Evolutionary conservation across 306 rosid genomes (phyloP).

Genomic region (Dicorynia guianensis): DNA sequence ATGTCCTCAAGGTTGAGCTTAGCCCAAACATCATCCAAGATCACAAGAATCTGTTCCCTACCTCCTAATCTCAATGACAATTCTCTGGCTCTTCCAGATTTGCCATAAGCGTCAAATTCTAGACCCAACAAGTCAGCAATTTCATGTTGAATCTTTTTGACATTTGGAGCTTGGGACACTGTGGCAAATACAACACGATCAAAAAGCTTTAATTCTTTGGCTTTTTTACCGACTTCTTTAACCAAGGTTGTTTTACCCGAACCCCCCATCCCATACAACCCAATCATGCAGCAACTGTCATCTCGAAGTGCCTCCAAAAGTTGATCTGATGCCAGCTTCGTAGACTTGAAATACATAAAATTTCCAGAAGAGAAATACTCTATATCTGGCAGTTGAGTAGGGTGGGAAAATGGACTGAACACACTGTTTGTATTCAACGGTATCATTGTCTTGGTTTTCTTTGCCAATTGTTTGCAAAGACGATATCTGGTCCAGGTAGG

Average conservation of each 20-base stretch:
- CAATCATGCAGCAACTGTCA: neutral
- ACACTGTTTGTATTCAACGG: neutral
- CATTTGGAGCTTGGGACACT: neutral
- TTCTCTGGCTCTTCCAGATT: neutral
- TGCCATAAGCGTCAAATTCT: fast-evolving
- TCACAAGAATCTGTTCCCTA: too few species aligned
- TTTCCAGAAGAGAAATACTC: neutral
- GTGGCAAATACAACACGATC: neutral
- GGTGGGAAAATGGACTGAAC: neutral
- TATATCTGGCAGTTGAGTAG: neutral
- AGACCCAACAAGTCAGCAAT: neutral
- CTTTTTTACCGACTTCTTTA: neutral
- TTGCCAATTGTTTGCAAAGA: neutral
- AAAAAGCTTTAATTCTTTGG: neutral
- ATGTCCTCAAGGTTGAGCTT: too few species aligned
- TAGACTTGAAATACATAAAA: neutral
- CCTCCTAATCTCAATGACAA: neutral
- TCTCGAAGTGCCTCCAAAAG: neutral
- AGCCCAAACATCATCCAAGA: too few species aligned
- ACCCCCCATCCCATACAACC: neutral
- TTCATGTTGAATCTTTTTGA: neutral
- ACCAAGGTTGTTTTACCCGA: neutral
- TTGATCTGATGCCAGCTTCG: neutral
- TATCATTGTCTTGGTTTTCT: neutral
- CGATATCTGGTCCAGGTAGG: neutral